Base-by-base conservation (phyloP, 1,284 basidiomycete genomes). In the Puccinia triticina region DNA sequence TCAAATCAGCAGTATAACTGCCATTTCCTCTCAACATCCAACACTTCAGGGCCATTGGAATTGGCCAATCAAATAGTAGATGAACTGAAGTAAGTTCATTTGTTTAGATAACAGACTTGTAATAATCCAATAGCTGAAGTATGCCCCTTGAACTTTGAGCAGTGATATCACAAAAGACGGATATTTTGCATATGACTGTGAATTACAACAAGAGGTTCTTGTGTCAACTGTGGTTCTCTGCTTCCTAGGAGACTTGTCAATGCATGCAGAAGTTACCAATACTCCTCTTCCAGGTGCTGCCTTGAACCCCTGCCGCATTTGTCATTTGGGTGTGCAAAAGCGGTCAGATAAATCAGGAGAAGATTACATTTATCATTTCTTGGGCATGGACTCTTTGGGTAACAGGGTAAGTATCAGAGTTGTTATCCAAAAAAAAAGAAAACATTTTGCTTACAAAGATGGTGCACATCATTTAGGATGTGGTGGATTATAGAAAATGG, bases 51-150 rank as follows among this genome's bases (percentile, higher is more conserved):
- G 0, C 85, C 88, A 0, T 88, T 88, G 0, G 84, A 89, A 0
- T 88, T 89, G 88, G 76, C 89, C 10, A 88, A 89, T 46, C 86
- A 86, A 0, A 84, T 89, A 67, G 85, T 84, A 0, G 78, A 85
- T 2, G 86, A 87, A 61, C 74, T 88, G 4, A 77, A 85, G 87
- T 87, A 83, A 59, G 82, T 83, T 34, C 76, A 32, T 29, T 32
- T 29, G 32, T 7, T 21, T 18, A 29, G 2, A n/a, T n/a, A n/a
- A n/a, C n/a, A n/a, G n/a, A n/a, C n/a, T n/a, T n/a, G n/a, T n/a
- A n/a, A n/a, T n/a, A n/a, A n/a, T n/a, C n/a, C n/a, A n/a, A n/a
- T n/a, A n/a, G n/a, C n/a, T n/a, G n/a, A n/a, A n/a, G n/a, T n/a
- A n/a, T n/a, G n/a, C n/a, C n/a, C n/a, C n/a, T n/a, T n/a, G n/a